Evolutionary conservation across 2,329 filamentous ascomycete genomes (phyloP).

Genomic region (Cladophialophora psammophila): DNA sequence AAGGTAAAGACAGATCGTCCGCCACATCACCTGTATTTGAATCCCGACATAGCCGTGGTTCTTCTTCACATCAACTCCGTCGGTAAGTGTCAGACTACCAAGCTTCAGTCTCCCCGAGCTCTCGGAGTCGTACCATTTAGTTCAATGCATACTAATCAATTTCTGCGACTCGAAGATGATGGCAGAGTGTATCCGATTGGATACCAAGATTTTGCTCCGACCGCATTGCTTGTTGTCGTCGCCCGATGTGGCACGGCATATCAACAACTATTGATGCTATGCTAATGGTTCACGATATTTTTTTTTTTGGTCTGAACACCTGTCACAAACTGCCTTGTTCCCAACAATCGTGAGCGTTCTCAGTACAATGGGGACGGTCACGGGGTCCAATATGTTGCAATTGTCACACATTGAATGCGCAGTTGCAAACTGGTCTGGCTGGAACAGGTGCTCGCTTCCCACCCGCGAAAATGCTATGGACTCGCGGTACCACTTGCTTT

Average conservation of each 20-base stretch:
- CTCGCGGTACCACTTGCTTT: slow-evolving; percentile 1
- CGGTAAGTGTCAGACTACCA: neutral
- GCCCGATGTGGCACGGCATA: slow-evolving; percentile 11
- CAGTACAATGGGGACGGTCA: neutral
- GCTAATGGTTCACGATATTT: slow-evolving; percentile 3
- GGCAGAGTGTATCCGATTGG: slow-evolving; percentile 7
- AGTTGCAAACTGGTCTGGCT: slow-evolving; percentile 19
- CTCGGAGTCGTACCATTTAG: neutral
- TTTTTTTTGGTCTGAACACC: slow-evolving; percentile 8
- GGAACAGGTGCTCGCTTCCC: slow-evolving; percentile 7
- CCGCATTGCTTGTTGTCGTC: neutral
- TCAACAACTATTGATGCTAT: neutral
- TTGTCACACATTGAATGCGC: slow-evolving; percentile 5
- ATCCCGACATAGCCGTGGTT: neutral
- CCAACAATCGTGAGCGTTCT: slow-evolving; percentile 3
- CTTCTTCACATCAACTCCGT: neutral
- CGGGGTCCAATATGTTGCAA: slow-evolving; percentile 1
- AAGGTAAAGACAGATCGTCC: neutral
- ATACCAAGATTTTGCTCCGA: slow-evolving; percentile 10
- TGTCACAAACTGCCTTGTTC: slow-evolving; percentile 17
- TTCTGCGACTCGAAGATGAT: neutral
- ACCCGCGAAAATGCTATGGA: neutral
- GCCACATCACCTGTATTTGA: neutral
- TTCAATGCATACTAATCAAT: neutral
- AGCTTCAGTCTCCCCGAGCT: neutral